Evolutionary conservation across 2,329 filamentous ascomycete species (phyloP).

Genomic region (Apiospora arundinis): DNA sequence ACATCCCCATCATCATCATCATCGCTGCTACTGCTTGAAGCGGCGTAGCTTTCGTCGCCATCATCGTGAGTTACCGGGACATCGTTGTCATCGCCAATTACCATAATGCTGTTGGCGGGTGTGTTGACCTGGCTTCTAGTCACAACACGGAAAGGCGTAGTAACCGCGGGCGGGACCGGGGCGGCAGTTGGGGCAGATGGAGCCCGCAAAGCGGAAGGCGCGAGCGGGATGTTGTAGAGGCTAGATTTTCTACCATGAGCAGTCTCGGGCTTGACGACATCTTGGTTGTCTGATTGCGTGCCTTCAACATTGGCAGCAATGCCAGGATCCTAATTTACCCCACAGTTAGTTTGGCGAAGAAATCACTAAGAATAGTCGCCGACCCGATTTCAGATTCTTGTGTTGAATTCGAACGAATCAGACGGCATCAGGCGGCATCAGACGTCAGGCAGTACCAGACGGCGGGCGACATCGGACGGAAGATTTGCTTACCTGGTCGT

Average conservation of each 20-base stretch:
- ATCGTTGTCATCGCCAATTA: neutral
- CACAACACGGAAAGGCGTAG: neutral
- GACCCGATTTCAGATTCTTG: too few relatives aligned
- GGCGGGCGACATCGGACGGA: too few relatives aligned
- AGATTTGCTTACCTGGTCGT: neutral
- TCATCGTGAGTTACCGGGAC: neutral
- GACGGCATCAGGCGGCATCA: too few relatives aligned
- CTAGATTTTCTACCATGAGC: neutral
- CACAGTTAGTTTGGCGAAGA: neutral
- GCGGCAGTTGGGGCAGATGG: too few relatives aligned
- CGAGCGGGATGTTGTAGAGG: constrained; percentile 7
- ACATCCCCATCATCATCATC: neutral
- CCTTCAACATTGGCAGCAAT: neutral
- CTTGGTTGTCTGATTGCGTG: neutral
- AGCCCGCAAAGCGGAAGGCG: neutral
- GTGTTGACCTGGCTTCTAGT: neutral
- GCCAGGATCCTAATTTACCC: neutral
- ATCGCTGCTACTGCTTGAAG: neutral
- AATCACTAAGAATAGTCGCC: too few relatives aligned
- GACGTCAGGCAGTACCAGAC: too few relatives aligned
- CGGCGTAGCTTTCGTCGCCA: neutral
- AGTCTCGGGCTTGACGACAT: neutral
- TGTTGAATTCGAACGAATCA: too few relatives aligned
- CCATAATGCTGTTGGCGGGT: neutral
- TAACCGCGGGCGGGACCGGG: neutral